Conservation (phyloP, 2,329 filamentous ascomycete species). For the Macroventuria anomochaeta region DNA sequence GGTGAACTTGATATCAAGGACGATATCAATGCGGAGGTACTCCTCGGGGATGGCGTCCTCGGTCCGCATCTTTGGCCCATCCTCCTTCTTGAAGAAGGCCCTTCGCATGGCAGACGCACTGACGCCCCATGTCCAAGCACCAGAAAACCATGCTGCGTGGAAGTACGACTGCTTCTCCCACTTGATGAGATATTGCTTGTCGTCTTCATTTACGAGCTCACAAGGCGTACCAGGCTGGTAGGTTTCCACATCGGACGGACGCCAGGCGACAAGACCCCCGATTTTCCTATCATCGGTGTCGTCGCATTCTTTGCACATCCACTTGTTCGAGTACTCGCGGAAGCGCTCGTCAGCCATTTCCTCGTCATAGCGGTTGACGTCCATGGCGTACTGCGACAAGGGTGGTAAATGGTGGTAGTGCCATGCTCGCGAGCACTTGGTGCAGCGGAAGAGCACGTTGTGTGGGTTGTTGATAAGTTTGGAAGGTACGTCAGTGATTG, state of each 20-base stretch:
- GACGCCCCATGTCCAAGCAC: slow-evolving; percentile 84
- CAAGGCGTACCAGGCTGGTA: slow-evolving; percentile 62
- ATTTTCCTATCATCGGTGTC: slow-evolving; percentile 68
- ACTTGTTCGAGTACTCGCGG: slow-evolving; percentile 74
- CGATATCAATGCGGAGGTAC: slow-evolving; percentile 82
- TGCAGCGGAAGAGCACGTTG: slow-evolving; percentile 84
- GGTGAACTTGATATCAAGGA: slow-evolving; percentile 79
- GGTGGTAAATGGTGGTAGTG: slow-evolving; percentile 83
- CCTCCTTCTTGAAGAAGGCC: slow-evolving; percentile 76
- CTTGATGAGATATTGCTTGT: slow-evolving; percentile 92
- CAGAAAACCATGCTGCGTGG: slow-evolving; percentile 84
- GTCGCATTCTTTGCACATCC: slow-evolving; percentile 81
- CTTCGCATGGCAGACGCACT: slow-evolving; percentile 68
- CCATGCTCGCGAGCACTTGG: slow-evolving; percentile 75
- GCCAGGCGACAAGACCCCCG: slow-evolving; percentile 85
- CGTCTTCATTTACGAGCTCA: slow-evolving; percentile 69
- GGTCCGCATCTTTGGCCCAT: slow-evolving; percentile 70
- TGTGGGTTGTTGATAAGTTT: slow-evolving; percentile 74
- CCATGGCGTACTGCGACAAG: slow-evolving; percentile 51
- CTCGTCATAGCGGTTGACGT: slow-evolving; percentile 53
- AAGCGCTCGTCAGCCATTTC: slow-evolving; percentile 67
- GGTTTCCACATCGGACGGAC: slow-evolving; percentile 67
- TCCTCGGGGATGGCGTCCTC: slow-evolving; percentile 88
- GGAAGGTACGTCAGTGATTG: slow-evolving; percentile 68
- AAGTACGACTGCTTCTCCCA: slow-evolving; percentile 84